Evolutionary conservation across 1,284 basidiomycete genomes (phyloP).

Genomic region (Ganoderma lingzhi): DNA sequence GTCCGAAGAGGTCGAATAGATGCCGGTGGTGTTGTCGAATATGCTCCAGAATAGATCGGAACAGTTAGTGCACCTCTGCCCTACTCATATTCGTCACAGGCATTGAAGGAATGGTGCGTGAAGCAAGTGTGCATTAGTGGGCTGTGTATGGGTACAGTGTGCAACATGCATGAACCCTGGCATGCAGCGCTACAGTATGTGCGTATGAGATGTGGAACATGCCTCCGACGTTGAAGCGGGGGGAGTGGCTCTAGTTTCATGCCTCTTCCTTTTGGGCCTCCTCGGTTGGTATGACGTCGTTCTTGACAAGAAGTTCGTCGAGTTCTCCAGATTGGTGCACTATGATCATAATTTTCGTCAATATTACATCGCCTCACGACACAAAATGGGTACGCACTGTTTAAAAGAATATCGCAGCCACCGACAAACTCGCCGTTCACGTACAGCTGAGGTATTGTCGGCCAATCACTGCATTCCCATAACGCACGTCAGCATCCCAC

Average conservation of each 20-base stretch:
- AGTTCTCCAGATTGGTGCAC: conserved; percentile 98
- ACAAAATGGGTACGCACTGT: conserved; percentile 56
- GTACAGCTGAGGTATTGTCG: conserved; percentile 97
- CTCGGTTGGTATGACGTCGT: conserved; percentile 65
- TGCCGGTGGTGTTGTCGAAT: conserved; percentile 55
- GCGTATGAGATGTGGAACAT: not conserved
- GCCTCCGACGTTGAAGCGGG: not conserved
- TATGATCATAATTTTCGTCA: conserved; percentile 39
- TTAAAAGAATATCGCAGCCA: conserved; percentile 94
- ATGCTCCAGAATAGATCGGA: conserved; percentile 36
- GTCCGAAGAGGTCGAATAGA: conserved; percentile 67
- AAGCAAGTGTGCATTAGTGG: conserved; percentile 14
- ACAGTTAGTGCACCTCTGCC: not conserved
- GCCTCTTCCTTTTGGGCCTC: conserved; percentile 25
- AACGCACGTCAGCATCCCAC: conserved; percentile 21
- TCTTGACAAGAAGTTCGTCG: conserved; percentile 82
- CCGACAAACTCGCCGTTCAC: conserved; percentile 96
- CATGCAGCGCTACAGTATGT: not conserved
- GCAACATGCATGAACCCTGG: not conserved
- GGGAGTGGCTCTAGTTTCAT: conserved; percentile 8
- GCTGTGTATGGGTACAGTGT: conserved; percentile 28
- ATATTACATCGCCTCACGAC: not conserved
- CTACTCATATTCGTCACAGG: not conserved
- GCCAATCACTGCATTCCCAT: conserved; percentile 81
- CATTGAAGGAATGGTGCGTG: not conserved